Base-by-base conservation (phyloP, 305 asterid genomes). In the Lippia alba region DNA sequence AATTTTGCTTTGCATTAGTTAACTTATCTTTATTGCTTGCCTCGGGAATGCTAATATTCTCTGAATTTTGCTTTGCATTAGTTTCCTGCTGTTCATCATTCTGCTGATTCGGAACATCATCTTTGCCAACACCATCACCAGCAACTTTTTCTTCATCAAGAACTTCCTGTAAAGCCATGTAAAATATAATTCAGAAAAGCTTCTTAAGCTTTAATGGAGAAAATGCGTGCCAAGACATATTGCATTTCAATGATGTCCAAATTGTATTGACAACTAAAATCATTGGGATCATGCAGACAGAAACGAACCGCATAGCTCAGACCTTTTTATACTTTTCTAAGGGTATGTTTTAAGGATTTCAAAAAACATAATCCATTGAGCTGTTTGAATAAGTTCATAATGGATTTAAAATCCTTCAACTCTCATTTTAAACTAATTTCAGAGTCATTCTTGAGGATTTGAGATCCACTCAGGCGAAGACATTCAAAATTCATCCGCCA, bases 21-120 rank as follows among this genome's bases (percentile, higher is more conserved):
- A 15, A 73, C 76, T 85, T 84, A 19, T 68, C 86, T 68, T 72
- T 78, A 75, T 70, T 73, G 78, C 79, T 82, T 69, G 73, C 62
- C 19, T 76, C 81, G 16, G 54, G 56, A 64, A 32, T 65, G 69
- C 76, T 64, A 66, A 56, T 63, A 12, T 56, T 45, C 76, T 81
- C 87, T 59, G 78, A 48, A 74, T 77, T 66, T 69, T 63, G 78
- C 63, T 73, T 75, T 20, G 66, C 72, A 24, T 24, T 24, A 16
- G 69, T 81, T 57, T 69, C 87, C 70, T 74, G 84, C 64, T 49
- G 74, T 56, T 71, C 82, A 67, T 75, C 82, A 67, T 74, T 80
- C 73, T 76, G 78, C 62, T 79, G 75, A 14, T 50, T 69, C 50
- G 8, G 75, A 71, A 69, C 50, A 66, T n/a, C 66, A 49, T 76